Evolutionary conservation across 2,329 filamentous ascomycete genomes (phyloP).

Genomic region (Elsinoe necatrix): DNA sequence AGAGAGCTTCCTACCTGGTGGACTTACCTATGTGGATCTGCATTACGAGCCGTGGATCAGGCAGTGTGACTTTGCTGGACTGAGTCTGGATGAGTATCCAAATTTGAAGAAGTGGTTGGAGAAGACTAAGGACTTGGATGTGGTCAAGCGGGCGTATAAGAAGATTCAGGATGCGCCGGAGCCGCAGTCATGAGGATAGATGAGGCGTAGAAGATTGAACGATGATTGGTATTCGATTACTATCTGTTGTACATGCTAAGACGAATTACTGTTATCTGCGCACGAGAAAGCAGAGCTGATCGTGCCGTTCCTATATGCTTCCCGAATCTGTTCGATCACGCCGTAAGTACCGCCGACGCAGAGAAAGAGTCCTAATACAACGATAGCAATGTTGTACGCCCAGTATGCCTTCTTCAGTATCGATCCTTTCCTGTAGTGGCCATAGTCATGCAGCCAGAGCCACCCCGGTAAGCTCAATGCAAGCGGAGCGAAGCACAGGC

Average conservation of each 20-base stretch:
- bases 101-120: slow-evolving; percentile 34
- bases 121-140: slow-evolving; percentile 29
- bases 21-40: slow-evolving; percentile 34
- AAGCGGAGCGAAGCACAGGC: slow-evolving; percentile 45
- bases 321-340: slow-evolving; percentile 44
- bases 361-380: slow-evolving; percentile 41
- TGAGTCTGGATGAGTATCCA: slow-evolving; percentile 35
- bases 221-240: background rate
- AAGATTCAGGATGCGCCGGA: slow-evolving; percentile 24
- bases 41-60: slow-evolving; percentile 38
- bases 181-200: background rate
- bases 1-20: slow-evolving; percentile 32
- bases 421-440: slow-evolving; percentile 33
- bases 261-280: slow-evolving; percentile 36
- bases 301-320: slow-evolving; percentile 42
- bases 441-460: slow-evolving; percentile 46
- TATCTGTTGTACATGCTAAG: background rate
- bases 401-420: slow-evolving; percentile 32
- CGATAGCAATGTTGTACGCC: slow-evolving; percentile 35
- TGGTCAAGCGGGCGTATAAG: slow-evolving; percentile 36
- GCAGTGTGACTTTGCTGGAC: slow-evolving; percentile 31
- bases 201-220: background rate
- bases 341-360: slow-evolving; percentile 43
- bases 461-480: slow-evolving; percentile 42
- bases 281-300: slow-evolving; percentile 43